Evolutionary conservation across 2,329 filamentous ascomycete species (phyloP).

Genomic region (Paecilomyces variotii): DNA sequence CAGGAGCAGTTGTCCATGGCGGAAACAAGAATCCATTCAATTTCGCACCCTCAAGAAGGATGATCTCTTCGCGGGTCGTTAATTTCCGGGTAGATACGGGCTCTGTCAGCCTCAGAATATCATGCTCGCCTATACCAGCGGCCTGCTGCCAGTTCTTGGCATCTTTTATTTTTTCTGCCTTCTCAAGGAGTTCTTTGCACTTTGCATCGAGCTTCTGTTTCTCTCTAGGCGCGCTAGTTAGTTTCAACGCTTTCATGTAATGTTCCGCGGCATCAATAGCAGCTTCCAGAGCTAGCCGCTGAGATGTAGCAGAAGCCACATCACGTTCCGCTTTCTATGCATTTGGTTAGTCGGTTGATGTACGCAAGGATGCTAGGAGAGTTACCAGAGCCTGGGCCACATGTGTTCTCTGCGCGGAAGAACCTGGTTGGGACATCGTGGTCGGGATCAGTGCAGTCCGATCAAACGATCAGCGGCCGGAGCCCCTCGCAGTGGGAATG

Average conservation of each 20-base stretch:
- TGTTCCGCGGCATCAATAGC: conserved; percentile 71
- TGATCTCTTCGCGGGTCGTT: conserved; percentile 63
- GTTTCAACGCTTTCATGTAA: conserved; percentile 67
- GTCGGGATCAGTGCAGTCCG: conserved; percentile 6
- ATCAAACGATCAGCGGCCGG: conserved; percentile 2
- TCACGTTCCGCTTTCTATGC: conserved; percentile 47
- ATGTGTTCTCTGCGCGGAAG: conserved; percentile 16
- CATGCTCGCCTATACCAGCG: conserved; percentile 10
- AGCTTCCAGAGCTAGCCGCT: conserved; percentile 61
- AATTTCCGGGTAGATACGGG: conserved; percentile 52
- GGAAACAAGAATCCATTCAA: conserved; percentile 79
- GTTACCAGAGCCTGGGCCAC: conserved; percentile 25
- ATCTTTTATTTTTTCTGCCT: conserved; percentile 68
- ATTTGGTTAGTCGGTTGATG: conserved; percentile 15
- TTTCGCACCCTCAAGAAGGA: conserved; percentile 67
- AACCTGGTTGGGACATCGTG: conserved; percentile 23
- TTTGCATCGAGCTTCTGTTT: conserved; percentile 59
- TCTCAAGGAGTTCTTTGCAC: conserved; percentile 60
- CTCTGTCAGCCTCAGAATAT: conserved; percentile 32
- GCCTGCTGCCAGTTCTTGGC: conserved; percentile 22
- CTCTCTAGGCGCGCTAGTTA: conserved; percentile 54
- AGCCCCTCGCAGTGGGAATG: neutral
- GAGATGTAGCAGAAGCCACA: conserved; percentile 44
- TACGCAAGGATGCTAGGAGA: neutral
- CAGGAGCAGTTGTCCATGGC: conserved; percentile 66